Base-by-base conservation (phyloP, 202 grass and related monocot genomes). In the Miscanthus sacchariflorus region DNA sequence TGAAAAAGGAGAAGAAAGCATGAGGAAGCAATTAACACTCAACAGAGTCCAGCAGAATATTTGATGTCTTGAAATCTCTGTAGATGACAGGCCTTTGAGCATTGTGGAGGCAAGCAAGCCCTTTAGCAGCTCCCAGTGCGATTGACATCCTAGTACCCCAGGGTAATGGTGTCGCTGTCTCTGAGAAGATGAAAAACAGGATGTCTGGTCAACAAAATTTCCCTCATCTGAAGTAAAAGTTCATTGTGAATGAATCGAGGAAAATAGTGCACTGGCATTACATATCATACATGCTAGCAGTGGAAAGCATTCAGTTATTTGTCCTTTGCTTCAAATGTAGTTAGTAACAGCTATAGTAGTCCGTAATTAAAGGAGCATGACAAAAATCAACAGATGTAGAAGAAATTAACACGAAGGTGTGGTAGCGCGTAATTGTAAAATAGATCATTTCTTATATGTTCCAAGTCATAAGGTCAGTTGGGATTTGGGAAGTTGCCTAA, bases 11-110 rank as follows among this genome's bases (percentile, higher is more conserved):
- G 12, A 78, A 58, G 59, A 83, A 77, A 66, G 15, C 12, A 90
- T 81, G 64, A 6, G 30, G 10, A 68, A 91, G 49, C 46, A 74
- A 49, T 80, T 38, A 68, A 45, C 82, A 92, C 95, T 95, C 71
- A 95, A 96, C 97, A 77, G 97, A 99, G 83, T 99, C 97, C 72
- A 99, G 86, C 81, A 99, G 93, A 90, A 99, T 99, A 89, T 99
- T 99, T 77, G 97, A 99, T 75, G 97, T 99, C 90, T 99, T 99
- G 81, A 99, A 99, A 91, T 99, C 97, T 74, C 97, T 90, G 81
- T 99, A 99, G 80, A 99, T 99, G 70, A 99, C 90, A 42, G 94
- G 91, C 82, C 88, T 96, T 93, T 96, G 89, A 42, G 96, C 94
- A 82, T 95, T 95, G 81, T 99, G 96, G 71, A 99, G 96, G 74